A percentile compares a stretch with the other conserved stretches of the same genome.
These are phyloP conservation scores for Podospora appendiculata DNA, from an alignment of 495 filamentous ascomycete genomes.

Conservation along the genomic window DNA sequence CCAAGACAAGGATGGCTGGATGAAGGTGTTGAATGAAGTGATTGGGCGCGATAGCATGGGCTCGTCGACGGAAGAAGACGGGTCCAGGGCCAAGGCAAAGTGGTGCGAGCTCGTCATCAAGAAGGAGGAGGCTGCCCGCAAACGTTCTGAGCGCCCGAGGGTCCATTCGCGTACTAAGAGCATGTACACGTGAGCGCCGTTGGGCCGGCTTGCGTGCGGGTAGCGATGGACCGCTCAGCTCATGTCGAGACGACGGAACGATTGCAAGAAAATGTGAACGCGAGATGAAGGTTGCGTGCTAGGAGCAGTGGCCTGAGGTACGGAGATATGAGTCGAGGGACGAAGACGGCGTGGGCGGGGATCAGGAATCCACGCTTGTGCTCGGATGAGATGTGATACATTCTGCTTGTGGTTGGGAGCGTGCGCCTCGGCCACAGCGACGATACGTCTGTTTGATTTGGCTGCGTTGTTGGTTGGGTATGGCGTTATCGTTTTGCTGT, in stretches of 20 bases:
- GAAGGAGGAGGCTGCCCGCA: conserved; percentile 39
- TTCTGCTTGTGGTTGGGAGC: neutral
- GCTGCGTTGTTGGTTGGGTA: neutral
- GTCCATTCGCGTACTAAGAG: conserved; percentile 49
- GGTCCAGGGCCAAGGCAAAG: conserved; percentile 40
- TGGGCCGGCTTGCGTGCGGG: neutral
- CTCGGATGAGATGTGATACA: neutral
- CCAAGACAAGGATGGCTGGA: conserved; percentile 86
- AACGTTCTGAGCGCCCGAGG: conserved; percentile 30
- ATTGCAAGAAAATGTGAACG: too few relatives aligned
- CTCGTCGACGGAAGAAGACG: conserved; percentile 27
- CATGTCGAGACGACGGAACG: too few relatives aligned
- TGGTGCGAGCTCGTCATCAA: conserved; percentile 88
- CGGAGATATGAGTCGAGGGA: too few relatives aligned
- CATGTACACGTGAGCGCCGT: conserved; percentile 25
- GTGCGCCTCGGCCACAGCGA: too few relatives aligned
- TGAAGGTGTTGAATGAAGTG: conserved; percentile 78
- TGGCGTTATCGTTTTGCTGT: neutral
- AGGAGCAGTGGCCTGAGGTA: too few relatives aligned
- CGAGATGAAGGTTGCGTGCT: too few relatives aligned
- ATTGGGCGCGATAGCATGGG: conserved; percentile 54
- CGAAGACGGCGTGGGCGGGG: too few relatives aligned
- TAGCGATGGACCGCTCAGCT: too few relatives aligned
- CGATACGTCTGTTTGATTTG: neutral
- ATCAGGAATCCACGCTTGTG: neutral